A percentile compares a stretch with the other conserved stretches of the same genome.
These are phyloP conservation scores for Aspergillus hancockii DNA, from an alignment of 495 filamentous ascomycete species.

Conservation along the genomic window DNA sequence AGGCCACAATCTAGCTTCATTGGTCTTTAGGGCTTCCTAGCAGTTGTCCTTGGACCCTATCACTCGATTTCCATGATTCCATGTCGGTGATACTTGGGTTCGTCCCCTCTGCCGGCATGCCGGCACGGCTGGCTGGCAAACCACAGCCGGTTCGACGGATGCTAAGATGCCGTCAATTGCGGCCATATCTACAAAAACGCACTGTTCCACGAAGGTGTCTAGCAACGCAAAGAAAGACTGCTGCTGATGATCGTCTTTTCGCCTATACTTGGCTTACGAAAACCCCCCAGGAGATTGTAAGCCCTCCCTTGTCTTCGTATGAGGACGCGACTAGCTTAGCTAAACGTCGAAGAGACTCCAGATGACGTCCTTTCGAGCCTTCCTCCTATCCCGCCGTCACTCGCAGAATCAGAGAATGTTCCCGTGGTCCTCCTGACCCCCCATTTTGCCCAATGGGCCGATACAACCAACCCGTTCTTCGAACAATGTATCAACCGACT, in stretches of 20 bases:
- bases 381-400: slow-evolving; percentile 19
- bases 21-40: neutral
- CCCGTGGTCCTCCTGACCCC: slow-evolving; percentile 43
- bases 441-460: slow-evolving; percentile 43
- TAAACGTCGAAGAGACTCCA: slow-evolving; percentile 28
- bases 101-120: slow-evolving; percentile 17
- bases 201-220: slow-evolving; percentile 17
- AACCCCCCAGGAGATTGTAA: slow-evolving; percentile 38
- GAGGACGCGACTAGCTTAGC: slow-evolving; percentile 12
- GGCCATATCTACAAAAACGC: slow-evolving; percentile 1
- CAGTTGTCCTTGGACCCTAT: neutral
- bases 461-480: slow-evolving; percentile 34
- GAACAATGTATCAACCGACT: slow-evolving; percentile 31
- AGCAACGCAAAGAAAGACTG: slow-evolving; percentile 21
- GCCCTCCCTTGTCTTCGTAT: slow-evolving; percentile 1
- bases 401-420: slow-evolving; percentile 15
- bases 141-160: slow-evolving; percentile 8
- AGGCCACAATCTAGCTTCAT: neutral
- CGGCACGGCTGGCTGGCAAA: slow-evolving; percentile 19
- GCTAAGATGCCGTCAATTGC: slow-evolving; percentile 9
- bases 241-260: slow-evolving; percentile 13
- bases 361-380: slow-evolving; percentile 37
- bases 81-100: slow-evolving; percentile 23
- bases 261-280: slow-evolving; percentile 44
- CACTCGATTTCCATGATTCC: slow-evolving; percentile 15